A percentile compares a stretch with the other conserved stretches of the same genome.
phyloP scores from a whole-genome alignment of 768 basidiomycete species.

The Sarcomyxa edulis region DNA sequence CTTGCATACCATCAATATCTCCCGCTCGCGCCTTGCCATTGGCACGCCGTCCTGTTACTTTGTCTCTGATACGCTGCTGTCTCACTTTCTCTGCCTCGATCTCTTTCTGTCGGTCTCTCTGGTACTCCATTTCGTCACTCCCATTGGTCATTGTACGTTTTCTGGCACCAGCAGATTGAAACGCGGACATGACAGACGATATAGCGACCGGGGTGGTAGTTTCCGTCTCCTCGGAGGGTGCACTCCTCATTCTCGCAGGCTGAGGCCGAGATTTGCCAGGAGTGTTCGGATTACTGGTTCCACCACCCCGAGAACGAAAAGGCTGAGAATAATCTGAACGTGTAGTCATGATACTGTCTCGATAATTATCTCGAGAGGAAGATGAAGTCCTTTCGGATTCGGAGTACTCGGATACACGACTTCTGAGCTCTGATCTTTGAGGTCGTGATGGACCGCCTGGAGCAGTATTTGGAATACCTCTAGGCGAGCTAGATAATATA shows the following conservation, averaged over 20 bases:
- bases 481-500: slow-evolving; percentile 30
- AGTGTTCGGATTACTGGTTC: slow-evolving; percentile 12
- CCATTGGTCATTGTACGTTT: slow-evolving; percentile 49
- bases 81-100: slow-evolving; percentile 58
- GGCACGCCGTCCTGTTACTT: slow-evolving; percentile 50
- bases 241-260: slow-evolving; percentile 22
- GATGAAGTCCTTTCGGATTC: slow-evolving; percentile 43
- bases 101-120: slow-evolving; percentile 54
- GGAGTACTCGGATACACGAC: slow-evolving; percentile 48
- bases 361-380: slow-evolving; percentile 39
- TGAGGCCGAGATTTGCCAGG: slow-evolving; percentile 20
- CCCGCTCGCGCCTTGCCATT: slow-evolving; percentile 59
- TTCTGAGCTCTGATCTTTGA: slow-evolving; percentile 61
- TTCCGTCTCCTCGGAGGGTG: slow-evolving; percentile 25
- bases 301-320: slow-evolving; percentile 24
- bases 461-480: slow-evolving; percentile 30
- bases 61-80: slow-evolving; percentile 67
- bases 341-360: slow-evolving; percentile 48
- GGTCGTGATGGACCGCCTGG: slow-evolving; percentile 57
- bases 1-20: slow-evolving; percentile 75
- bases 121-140: slow-evolving; percentile 49
- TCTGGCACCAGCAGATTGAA: slow-evolving; percentile 59
- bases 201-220: slow-evolving; percentile 42
- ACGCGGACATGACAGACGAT: slow-evolving; percentile 59
- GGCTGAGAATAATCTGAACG: slow-evolving; percentile 38